phyloP scores from a whole-genome alignment of 78 protist species.

The Capsaspora owczarzaki region DNA sequence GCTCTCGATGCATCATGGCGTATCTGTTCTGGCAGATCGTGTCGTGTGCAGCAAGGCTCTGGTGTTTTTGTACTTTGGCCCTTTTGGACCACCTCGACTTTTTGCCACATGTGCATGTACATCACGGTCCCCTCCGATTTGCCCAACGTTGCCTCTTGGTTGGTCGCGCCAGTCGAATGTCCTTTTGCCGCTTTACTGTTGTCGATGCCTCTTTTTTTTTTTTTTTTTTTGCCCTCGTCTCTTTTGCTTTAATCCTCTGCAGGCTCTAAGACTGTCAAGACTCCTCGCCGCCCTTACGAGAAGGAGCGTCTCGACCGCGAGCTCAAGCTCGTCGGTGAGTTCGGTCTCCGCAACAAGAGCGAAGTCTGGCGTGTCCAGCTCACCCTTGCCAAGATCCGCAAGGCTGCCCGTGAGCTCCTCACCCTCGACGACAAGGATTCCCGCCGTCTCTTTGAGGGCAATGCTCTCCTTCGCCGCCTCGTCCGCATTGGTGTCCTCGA shows the following conservation, averaged over 20 bases:
- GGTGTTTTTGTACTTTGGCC: no score
- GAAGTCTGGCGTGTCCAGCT: conserved; percentile 95
- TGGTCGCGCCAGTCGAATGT: no score
- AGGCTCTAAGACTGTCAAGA: conserved; percentile 69
- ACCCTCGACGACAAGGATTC: conserved; percentile 84
- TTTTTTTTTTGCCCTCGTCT: neutral
- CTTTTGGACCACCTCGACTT: no score
- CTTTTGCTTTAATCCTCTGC: neutral
- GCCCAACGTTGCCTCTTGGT: no score
- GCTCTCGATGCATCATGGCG: no score
- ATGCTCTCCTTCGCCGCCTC: conserved; percentile 93
- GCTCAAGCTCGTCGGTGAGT: conserved; percentile 92
- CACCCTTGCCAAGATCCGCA: conserved; percentile 94
- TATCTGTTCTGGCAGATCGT: no score
- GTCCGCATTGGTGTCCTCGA: conserved; percentile 88
- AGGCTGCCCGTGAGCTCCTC: conserved; percentile 93
- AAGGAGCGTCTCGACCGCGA: conserved; percentile 98
- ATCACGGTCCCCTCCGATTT: no score
- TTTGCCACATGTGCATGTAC: no score
- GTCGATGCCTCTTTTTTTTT: no score
- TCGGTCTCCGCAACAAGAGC: conserved; percentile 96
- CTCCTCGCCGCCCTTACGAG: conserved; percentile 99
- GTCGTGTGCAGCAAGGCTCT: no score
- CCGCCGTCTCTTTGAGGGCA: conserved; percentile 84
- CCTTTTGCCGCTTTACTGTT: no score